Evolutionary conservation across 1,284 basidiomycete species (phyloP).

Genomic region (Malassezia caprae): DNA sequence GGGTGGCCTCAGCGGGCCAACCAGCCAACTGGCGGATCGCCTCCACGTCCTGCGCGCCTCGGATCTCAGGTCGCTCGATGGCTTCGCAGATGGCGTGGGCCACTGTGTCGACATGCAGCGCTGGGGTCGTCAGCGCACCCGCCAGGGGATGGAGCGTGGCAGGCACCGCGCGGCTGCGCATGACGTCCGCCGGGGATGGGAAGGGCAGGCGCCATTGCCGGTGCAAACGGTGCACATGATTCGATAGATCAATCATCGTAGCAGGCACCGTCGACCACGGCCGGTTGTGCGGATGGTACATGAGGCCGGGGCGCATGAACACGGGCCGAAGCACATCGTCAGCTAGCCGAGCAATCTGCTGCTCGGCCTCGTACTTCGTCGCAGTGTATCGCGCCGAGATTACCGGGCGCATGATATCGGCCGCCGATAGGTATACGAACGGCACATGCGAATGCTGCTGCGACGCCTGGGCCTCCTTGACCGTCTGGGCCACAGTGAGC

Average conservation of each 20-base stretch:
- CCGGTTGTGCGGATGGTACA: conserved; percentile 87
- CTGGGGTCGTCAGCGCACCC: conserved; percentile 66
- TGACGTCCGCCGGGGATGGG: conserved; percentile 53
- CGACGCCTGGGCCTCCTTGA: conserved; percentile 16
- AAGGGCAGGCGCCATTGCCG: conserved; percentile 52
- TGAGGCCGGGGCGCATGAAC: conserved; percentile 54
- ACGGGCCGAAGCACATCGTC: conserved; percentile 15
- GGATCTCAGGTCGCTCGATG: conserved; percentile 48
- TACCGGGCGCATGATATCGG: conserved; percentile 78
- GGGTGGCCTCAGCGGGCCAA: conserved; percentile 14
- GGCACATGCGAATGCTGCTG: conserved; percentile 48
- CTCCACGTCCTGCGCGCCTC: conserved; percentile 25
- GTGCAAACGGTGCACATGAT: conserved; percentile 26
- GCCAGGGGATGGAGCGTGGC: conserved; percentile 58
- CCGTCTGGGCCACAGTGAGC: conserved; percentile 44
- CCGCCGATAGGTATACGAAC: conserved; percentile 89
- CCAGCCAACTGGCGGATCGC: conserved; percentile 33
- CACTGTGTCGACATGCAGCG: conserved; percentile 91
- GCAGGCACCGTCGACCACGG: conserved; percentile 79
- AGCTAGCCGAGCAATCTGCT: conserved; percentile 51
- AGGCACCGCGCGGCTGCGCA: conserved; percentile 16
- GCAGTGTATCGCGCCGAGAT: conserved; percentile 74
- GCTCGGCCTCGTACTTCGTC: conserved; percentile 81
- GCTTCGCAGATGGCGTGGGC: conserved; percentile 65
- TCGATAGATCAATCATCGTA: conserved; percentile 63